phyloP scores from a whole-genome alignment of 495 filamentous ascomycete genomes.

The Penicillium waksmanii region DNA sequence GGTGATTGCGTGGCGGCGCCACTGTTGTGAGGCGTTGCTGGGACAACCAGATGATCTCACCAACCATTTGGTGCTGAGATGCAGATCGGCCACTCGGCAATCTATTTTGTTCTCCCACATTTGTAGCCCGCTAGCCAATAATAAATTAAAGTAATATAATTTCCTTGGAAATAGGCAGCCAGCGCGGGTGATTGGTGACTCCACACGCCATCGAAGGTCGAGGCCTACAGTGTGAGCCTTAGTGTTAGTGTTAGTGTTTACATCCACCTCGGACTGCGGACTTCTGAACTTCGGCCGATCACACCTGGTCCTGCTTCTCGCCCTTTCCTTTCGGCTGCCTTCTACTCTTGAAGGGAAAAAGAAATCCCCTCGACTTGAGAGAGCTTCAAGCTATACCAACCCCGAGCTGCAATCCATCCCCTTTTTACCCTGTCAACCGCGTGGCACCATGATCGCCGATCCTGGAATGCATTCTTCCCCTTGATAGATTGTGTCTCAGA shows the following conservation, averaged over 20 bases:
- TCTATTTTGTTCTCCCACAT: conserved; percentile 5
- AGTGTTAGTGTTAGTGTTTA: background rate
- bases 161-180: background rate
- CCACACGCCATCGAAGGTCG: background rate
- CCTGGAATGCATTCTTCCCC: conserved; percentile 31
- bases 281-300: background rate
- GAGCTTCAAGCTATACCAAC: background rate
- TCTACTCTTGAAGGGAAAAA: background rate
- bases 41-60: background rate
- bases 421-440: conserved; percentile 23
- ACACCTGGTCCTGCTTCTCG: background rate
- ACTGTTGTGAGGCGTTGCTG: background rate
- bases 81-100: conserved; percentile 1
- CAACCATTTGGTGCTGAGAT: background rate
- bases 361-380: background rate
- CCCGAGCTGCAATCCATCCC: background rate
- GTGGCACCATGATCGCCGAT: conserved; percentile 36
- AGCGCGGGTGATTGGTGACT: background rate
- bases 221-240: background rate
- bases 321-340: background rate
- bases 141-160: background rate
- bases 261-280: background rate
- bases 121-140: background rate
- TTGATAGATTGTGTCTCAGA: conserved; percentile 35
- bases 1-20: conserved; percentile 1